A percentile compares a stretch with the other conserved stretches of the same genome.
phyloP scores from a whole-genome alignment of 805 yeast species.

The Metschnikowia santaceciliae region DNA sequence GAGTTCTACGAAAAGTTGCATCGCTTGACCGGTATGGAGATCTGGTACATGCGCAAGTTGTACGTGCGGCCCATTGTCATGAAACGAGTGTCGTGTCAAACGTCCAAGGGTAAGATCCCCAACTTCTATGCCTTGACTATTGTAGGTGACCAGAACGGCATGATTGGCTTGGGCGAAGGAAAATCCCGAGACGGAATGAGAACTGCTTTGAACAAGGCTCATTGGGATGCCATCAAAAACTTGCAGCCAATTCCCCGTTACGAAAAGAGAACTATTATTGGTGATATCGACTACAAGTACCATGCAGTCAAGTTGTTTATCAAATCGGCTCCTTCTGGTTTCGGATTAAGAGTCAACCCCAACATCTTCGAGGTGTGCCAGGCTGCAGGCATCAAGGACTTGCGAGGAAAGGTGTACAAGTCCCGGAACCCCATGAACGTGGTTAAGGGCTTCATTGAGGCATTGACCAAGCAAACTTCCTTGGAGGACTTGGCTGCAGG shows the following conservation, averaged over 20 bases:
- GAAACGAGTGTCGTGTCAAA: constrained; percentile 86
- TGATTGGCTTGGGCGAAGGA: constrained; percentile 94
- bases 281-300: constrained; percentile 74
- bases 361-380: constrained; percentile 87
- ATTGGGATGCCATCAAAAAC: constrained; percentile 90
- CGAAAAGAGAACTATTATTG: constrained; percentile 87
- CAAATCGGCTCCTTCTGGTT: constrained; percentile 88
- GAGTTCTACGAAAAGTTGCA: constrained; percentile 52
- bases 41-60: constrained; percentile 55
- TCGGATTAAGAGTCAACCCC: constrained; percentile 89
- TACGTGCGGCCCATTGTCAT: constrained; percentile 62
- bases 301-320: constrained; percentile 83
- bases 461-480: constrained; percentile 73
- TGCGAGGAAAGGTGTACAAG: constrained; percentile 86
- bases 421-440: constrained; percentile 95
- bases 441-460: constrained; percentile 84
- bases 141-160: constrained; percentile 90
- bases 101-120: constrained; percentile 85
- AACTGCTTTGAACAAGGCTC: constrained; percentile 76
- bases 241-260: constrained; percentile 77
- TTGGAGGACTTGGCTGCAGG: constrained; percentile 84
- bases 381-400: constrained; percentile 89
- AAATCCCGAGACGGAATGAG: constrained; percentile 75
- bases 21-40: constrained; percentile 62
- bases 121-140: constrained; percentile 80